Evolutionary conservation across 192 early-diverging fungal genomes (phyloP), one percentile per base, ranked within the genome.

Genomic region (Linnemannia zychae): DNA sequence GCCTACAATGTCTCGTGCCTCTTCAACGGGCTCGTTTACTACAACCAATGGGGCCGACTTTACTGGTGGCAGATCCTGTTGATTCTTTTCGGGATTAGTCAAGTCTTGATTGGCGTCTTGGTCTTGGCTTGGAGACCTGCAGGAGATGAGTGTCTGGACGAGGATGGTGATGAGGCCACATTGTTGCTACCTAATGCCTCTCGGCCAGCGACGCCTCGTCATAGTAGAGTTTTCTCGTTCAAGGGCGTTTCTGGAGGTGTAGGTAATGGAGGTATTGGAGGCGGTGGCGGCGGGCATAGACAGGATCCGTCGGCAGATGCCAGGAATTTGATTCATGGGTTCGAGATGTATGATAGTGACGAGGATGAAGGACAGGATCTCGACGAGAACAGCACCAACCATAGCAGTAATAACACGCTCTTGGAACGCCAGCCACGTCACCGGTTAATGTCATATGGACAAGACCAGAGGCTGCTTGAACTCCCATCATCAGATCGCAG

Each of bases 11-110:
- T 94, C 47, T 92, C 94, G 5, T 92, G 93, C 20, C 89, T 96
- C 52, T 89, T 95, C 71, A 96, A 94, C 80, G 94, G 94, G 33
- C 86, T 96, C n/a, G 94, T 96, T 11, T 96, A 96, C 72, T 96
- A 93, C 81, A 87, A 94, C 80, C 95, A 96, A 87, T 86, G 94
- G 87, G 86, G 86, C 2, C 88, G 92, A 34, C 84, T 96, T 44
- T 79, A 75, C 37, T 87, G 92, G 78, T 88, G 88, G 74, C 93
- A 94, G 78, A 80, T 95, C 48, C 72, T 92, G 7, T 85, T 94
- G 76, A 94, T 96, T 63, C 91, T 93, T 38, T 75, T 92, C 18
- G 95, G 95, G 37, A 91, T 94, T 36, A 87, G 89, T 17, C 83
- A 94, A 66, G 91, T 94, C 22, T 88, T 92, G 15, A 71, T 86